Percentiles rank a stretch among this genome's conserved stretches.
phyloP scores from a whole-genome alignment of 371 early-diverging fungal genomes.

The Quaeritorhiza haematococci region DNA sequence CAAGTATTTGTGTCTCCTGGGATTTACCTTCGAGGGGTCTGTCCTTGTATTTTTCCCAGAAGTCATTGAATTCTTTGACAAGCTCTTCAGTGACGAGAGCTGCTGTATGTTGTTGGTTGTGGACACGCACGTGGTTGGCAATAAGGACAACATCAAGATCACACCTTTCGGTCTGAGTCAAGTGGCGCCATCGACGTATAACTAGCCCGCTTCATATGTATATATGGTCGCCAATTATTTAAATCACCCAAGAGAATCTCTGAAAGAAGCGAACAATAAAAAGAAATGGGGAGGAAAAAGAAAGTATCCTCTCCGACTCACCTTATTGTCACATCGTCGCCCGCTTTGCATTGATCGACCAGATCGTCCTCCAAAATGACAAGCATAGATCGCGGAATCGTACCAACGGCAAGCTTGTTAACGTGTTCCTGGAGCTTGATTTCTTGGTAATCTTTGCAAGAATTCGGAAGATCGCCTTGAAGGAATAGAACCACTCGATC shows the following conservation, averaged over 20 bases:
- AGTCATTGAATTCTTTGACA: conserved; percentile 40
- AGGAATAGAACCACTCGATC: not conserved
- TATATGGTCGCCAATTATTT: no score
- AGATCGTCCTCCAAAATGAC: conserved; percentile 64
- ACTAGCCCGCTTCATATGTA: conserved; percentile 34
- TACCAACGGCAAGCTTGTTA: conserved; percentile 55
- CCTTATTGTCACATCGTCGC: conserved; percentile 60
- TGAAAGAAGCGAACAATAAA: no score
- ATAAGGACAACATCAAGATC: conserved; percentile 54
- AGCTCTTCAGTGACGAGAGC: conserved; percentile 44
- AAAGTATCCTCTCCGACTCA: conserved; percentile 4
- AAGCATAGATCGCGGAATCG: conserved; percentile 60
- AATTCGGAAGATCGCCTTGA: conserved; percentile 34
- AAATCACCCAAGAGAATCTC: no score
- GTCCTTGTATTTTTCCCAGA: conserved; percentile 39
- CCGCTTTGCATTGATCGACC: conserved; percentile 61
- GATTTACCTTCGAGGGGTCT: conserved; percentile 28
- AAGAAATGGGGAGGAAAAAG: no score
- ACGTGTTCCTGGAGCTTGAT: conserved; percentile 63
- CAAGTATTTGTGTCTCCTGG: not conserved
- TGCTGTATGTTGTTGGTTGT: conserved; percentile 42
- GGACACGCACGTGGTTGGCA: conserved; percentile 54
- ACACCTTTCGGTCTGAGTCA: conserved; percentile 40
- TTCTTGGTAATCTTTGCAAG: conserved; percentile 63
- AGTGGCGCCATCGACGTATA: conserved; percentile 44